A percentile compares a stretch with the other conserved stretches of the same genome.
phyloP scores from a whole-genome alignment of 108 stramenopile genomes.

The Licmophora abbreviata region DNA sequence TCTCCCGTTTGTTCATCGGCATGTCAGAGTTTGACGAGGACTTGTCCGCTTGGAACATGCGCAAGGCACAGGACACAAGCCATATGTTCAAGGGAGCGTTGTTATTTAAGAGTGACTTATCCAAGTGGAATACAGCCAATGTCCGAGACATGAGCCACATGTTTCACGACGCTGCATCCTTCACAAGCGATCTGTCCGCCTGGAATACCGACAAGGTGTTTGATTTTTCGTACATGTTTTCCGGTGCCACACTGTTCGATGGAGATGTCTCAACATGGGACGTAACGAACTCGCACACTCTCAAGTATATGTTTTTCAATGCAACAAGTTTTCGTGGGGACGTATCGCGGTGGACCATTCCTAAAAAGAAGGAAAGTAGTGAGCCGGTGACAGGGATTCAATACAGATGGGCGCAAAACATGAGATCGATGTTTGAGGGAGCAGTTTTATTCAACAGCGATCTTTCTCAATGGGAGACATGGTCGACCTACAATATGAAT shows the following conservation, averaged over 20 bases:
- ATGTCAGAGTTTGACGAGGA: slow-evolving; percentile 10
- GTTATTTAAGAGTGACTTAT: not conserved
- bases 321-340: slow-evolving; percentile 10
- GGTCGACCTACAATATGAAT: slow-evolving; percentile 4
- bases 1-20: slow-evolving; percentile 5
- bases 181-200: slow-evolving; percentile 5
- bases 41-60: slow-evolving; percentile 6
- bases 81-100: slow-evolving; percentile 2
- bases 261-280: slow-evolving; percentile 11
- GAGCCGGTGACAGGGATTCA: not conserved
- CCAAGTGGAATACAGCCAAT: slow-evolving; percentile 5
- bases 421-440: slow-evolving; percentile 6
- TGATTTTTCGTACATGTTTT: slow-evolving; percentile 5
- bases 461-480: not conserved
- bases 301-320: slow-evolving; percentile 9
- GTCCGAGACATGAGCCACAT: slow-evolving; percentile 6
- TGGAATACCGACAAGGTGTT: slow-evolving; percentile 7
- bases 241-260: slow-evolving; percentile 7
- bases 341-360: slow-evolving; percentile 4
- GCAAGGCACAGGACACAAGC: not conserved
- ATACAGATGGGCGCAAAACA: not conserved
- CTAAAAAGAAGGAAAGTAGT: not conserved
- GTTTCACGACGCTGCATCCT: slow-evolving; percentile 12
- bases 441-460: slow-evolving; percentile 4
- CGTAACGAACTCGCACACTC: not conserved